Conservation (phyloP, 441 rosid genomes). For the Melastoma candidum region DNA sequence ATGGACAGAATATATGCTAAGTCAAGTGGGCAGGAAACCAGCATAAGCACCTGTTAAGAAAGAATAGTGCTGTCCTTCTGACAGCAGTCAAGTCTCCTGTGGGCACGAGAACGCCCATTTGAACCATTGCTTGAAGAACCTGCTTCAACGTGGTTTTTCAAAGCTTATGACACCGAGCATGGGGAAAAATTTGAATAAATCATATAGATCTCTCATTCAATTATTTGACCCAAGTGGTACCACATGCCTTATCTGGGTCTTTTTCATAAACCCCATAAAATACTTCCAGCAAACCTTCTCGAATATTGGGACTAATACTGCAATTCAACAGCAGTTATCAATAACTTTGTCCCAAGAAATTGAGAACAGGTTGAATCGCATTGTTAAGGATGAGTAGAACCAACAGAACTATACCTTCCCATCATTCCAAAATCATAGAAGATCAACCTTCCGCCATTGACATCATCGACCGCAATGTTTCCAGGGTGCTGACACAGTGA, state of each 20-base stretch:
- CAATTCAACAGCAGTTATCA: conserved; percentile 15
- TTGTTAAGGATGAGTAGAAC: too few relatives aligned
- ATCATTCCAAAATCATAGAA: conserved; percentile 99
- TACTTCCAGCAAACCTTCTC: conserved; percentile 52
- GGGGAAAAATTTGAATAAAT: too few relatives aligned
- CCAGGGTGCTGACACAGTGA: conserved; percentile 81
- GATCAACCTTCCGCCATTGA: conserved; percentile 92
- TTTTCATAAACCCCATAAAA: conserved; percentile 51
- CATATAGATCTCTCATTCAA: too few relatives aligned
- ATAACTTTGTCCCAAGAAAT: too few relatives aligned
- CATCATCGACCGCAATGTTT: conserved; percentile 97
- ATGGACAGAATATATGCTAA: neutral
- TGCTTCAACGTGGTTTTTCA: conserved; percentile 19
- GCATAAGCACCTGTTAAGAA: conserved; percentile 68
- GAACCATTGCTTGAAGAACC: conserved; percentile 95
- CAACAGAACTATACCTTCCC: conserved; percentile 61
- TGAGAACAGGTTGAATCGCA: too few relatives aligned
- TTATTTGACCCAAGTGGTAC: conserved; percentile 1
- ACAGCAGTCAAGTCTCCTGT: conserved; percentile 97
- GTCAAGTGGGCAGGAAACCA: neutral
- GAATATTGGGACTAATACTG: conserved; percentile 91
- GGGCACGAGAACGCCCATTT: conserved; percentile 99
- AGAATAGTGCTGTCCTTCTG: conserved; percentile 88
- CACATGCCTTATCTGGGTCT: conserved; percentile 84
- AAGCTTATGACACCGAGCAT: too few relatives aligned